A percentile compares a stretch with the other conserved stretches of the same genome.
These are phyloP conservation scores for Tubosaeta sp. DNA, from an alignment of 768 basidiomycete species.

Conservation along the genomic window DNA sequence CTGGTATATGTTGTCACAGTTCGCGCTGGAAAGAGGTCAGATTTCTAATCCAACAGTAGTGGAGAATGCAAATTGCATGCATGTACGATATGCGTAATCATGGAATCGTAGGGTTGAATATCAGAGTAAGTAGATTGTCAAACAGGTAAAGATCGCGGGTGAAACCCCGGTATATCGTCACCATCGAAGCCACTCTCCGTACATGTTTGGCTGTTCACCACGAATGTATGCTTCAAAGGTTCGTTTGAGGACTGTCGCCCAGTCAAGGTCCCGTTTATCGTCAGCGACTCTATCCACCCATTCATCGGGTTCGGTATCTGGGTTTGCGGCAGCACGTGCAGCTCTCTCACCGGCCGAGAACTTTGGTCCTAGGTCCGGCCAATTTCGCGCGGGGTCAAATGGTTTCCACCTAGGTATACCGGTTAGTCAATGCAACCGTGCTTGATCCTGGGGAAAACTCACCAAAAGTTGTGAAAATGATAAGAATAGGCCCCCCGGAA, in stretches of 20 bases:
- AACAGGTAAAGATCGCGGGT: conserved; percentile 11
- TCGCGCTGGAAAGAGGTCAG: conserved; percentile 21
- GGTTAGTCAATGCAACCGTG: not conserved
- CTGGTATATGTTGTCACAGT: conserved; percentile 28
- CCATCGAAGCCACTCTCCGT: conserved; percentile 77
- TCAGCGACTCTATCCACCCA: conserved; percentile 45
- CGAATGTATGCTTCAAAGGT: conserved; percentile 92
- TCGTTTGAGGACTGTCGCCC: conserved; percentile 93
- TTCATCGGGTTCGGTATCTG: conserved; percentile 30
- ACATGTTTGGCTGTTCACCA: conserved; percentile 92
- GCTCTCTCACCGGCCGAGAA: conserved; percentile 74
- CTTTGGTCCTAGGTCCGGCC: conserved; percentile 84
- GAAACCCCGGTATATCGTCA: conserved; percentile 15
- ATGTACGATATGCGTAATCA: conserved; percentile 24
- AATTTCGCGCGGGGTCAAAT: conserved; percentile 90
- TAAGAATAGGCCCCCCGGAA: conserved; percentile 95
- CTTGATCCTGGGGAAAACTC: conserved; percentile 17
- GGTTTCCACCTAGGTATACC: conserved; percentile 78
- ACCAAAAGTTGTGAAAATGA: conserved; percentile 96
- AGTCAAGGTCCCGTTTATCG: conserved; percentile 80
- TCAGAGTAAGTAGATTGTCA: conserved; percentile 29
- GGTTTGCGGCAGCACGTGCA: conserved; percentile 46
- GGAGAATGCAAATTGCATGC: conserved; percentile 24
- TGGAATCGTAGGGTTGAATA: conserved; percentile 22
- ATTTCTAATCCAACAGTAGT: conserved; percentile 31